Conservation (phyloP, 306 rosid species). For the Casuarina glauca region DNA sequence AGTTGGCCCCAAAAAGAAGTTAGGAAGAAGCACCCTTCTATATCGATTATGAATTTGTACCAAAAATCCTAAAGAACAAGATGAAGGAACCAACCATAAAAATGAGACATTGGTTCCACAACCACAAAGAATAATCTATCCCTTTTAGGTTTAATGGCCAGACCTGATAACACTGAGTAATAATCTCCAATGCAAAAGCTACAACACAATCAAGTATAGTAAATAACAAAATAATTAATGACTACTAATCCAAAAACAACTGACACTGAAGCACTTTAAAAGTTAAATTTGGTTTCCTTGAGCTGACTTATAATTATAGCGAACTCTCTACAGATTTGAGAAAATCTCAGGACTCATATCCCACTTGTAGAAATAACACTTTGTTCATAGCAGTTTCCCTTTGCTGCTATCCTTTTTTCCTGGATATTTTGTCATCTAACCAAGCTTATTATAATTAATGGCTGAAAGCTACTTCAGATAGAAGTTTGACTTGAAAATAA, state of each 20-base stretch:
- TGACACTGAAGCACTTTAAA: not conserved
- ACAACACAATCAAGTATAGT: not conserved
- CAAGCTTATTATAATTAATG: too few species aligned
- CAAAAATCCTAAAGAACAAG: constrained; percentile 8
- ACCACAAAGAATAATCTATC: not conserved
- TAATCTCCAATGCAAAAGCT: not conserved
- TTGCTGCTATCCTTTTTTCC: too few species aligned
- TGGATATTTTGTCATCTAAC: too few species aligned
- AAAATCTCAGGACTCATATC: too few species aligned
- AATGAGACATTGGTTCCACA: not conserved
- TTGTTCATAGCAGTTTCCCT: too few species aligned
- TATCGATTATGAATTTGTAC: not conserved
- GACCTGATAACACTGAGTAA: not conserved
- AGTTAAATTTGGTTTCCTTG: too few species aligned
- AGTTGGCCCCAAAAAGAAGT: not conserved
- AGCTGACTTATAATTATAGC: too few species aligned
- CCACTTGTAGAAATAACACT: too few species aligned
- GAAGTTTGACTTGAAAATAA: too few species aligned
- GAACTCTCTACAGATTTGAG: too few species aligned
- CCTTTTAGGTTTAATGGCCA: not conserved
- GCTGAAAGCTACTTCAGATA: too few species aligned
- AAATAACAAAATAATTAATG: not conserved
- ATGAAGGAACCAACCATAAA: not conserved
- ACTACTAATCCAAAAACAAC: not conserved
- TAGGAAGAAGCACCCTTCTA: constrained; percentile 6